A percentile compares a stretch with the other conserved stretches of the same genome.
Conservation (phyloP, 73 alveolate genomes). For the Paramecium tetraurelia region DNA sequence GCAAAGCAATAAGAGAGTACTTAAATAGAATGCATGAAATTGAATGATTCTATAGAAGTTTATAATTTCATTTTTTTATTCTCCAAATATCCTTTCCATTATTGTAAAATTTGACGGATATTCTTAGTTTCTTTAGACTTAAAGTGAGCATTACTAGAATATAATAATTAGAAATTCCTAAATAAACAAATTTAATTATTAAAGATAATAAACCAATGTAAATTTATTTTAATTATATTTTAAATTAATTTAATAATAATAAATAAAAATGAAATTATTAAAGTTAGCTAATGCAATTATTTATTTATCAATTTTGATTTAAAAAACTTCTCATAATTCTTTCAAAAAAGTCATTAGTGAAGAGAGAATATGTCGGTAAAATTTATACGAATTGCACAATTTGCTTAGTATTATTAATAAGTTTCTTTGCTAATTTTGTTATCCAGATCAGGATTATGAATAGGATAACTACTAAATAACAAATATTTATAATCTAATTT, state of each 20-base stretch:
- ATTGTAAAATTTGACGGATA: too few relatives aligned
- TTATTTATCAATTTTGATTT: neutral
- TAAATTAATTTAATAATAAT: too few relatives aligned
- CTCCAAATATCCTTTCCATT: too few relatives aligned
- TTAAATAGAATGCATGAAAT: constrained; percentile 35
- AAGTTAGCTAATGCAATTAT: neutral
- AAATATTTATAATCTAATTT: neutral
- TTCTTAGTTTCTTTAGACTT: too few relatives aligned
- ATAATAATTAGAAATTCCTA: too few relatives aligned
- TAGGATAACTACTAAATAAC: neutral
- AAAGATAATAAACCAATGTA: too few relatives aligned
- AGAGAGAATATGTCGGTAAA: neutral
- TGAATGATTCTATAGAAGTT: neutral
- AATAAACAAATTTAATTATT: too few relatives aligned
- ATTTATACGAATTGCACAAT: neutral
- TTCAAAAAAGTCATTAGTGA: neutral
- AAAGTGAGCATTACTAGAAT: too few relatives aligned
- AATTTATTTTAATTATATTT: too few relatives aligned
- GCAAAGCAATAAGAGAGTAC: neutral
- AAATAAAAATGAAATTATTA: too few relatives aligned
- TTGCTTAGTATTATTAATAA: neutral
- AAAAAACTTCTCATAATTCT: constrained; percentile 1
- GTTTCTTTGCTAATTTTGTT: neutral
- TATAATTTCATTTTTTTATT: too few relatives aligned
- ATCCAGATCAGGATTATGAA: neutral